Percentiles rank a stretch among this genome's conserved stretches.
phyloP scores from a whole-genome alignment of 2,329 filamentous ascomycete genomes.

The Colletotrichum spinosum region DNA sequence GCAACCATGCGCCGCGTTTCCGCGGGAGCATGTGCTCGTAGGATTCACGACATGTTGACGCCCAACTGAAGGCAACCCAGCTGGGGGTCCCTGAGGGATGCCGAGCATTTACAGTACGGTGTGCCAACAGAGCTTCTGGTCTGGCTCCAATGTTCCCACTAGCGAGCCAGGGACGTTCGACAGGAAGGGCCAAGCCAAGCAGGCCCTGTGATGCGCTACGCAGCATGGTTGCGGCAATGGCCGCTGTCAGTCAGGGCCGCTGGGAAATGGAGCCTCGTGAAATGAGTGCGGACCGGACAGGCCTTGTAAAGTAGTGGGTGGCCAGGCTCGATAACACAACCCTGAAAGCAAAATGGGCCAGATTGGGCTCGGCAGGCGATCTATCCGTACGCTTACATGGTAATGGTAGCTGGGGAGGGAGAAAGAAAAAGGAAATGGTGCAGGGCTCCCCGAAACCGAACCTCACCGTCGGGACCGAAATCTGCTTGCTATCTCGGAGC shows the following conservation, averaged over 20 bases:
- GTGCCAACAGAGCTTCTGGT: neutral
- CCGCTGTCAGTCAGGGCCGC: conserved; percentile 29
- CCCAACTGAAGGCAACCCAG: conserved; percentile 5
- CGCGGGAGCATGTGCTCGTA: neutral
- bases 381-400: neutral
- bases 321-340: neutral
- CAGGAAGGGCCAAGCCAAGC: neutral
- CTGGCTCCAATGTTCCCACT: no score
- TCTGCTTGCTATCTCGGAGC: neutral
- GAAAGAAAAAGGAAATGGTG: neutral
- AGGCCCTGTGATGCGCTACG: conserved; percentile 8
- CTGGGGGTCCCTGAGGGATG: neutral
- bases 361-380: neutral
- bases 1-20: neutral
- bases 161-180: neutral
- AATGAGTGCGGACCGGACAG: conserved; percentile 32
- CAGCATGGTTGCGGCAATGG: conserved; percentile 29
- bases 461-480: conserved; percentile 15
- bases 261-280: conserved; percentile 26
- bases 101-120: neutral
- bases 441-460: conserved; percentile 8
- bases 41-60: conserved; percentile 6
- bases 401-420: neutral
- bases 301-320: conserved; percentile 10
- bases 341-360: no score